Conservation (phyloP, 2,329 filamentous ascomycete genomes). For the Neofusicoccum sp. region DNA sequence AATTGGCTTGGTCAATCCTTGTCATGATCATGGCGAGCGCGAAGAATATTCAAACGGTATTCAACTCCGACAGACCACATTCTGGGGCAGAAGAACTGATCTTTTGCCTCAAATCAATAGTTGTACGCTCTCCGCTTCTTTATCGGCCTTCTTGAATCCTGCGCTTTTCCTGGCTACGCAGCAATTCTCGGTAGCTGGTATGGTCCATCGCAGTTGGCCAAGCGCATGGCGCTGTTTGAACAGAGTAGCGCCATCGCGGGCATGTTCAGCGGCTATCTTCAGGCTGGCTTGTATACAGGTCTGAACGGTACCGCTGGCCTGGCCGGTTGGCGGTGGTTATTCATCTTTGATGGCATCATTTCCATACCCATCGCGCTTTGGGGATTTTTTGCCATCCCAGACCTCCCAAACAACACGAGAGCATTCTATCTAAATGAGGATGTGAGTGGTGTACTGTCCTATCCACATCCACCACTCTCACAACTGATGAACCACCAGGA, state of each 20-base stretch:
- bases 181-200: constrained; percentile 35
- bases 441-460: background rate
- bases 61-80: no score
- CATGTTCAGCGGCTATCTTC: constrained; percentile 34
- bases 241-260: constrained; percentile 31
- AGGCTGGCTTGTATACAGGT: constrained; percentile 31
- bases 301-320: constrained; percentile 25
- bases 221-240: constrained; percentile 30
- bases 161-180: constrained; percentile 36
- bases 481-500: background rate
- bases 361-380: constrained; percentile 32
- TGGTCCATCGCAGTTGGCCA: constrained; percentile 30
- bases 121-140: constrained; percentile 38
- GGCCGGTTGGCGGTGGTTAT: constrained; percentile 32
- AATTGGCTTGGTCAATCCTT: constrained; percentile 15
- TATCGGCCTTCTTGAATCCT: constrained; percentile 32
- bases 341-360: constrained; percentile 31
- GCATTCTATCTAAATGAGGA: constrained; percentile 26
- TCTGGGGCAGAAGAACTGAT: no score
- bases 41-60: constrained; percentile 9
- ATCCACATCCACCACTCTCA: background rate
- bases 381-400: constrained; percentile 29
- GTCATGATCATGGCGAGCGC: constrained; percentile 16
- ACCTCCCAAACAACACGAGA: constrained; percentile 26
- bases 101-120: background rate